Evolutionary conservation across 2,329 filamentous ascomycete species (phyloP).

Genomic region (Trichoderma hamatum): DNA sequence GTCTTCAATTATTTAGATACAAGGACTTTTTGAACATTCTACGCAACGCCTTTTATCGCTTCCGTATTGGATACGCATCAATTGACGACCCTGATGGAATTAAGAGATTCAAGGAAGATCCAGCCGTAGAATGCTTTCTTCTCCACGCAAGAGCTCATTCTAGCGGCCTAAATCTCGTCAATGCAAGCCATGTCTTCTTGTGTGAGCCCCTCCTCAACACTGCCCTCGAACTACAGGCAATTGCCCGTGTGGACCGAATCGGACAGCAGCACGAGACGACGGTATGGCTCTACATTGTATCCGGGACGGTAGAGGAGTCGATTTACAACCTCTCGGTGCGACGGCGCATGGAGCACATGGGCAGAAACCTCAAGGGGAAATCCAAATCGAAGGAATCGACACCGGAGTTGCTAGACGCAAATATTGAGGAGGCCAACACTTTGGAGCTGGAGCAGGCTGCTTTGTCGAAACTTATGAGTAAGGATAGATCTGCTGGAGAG

Average conservation of each 20-base stretch:
- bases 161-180: conserved; percentile 86
- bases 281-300: conserved; percentile 93
- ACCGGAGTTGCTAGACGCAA: conserved; percentile 58
- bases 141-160: conserved; percentile 88
- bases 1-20: conserved; percentile 48
- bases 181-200: conserved; percentile 91
- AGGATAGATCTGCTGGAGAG: conserved; percentile 74
- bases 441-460: conserved; percentile 76
- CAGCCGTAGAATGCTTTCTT: conserved; percentile 77
- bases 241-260: conserved; percentile 92
- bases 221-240: conserved; percentile 90
- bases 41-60: conserved; percentile 66
- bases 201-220: conserved; percentile 94
- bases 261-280: conserved; percentile 86
- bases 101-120: conserved; percentile 74
- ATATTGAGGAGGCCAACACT: conserved; percentile 81
- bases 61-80: conserved; percentile 72
- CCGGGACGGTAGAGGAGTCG: conserved; percentile 86
- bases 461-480: conserved; percentile 70
- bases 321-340: conserved; percentile 86
- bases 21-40: conserved; percentile 78
- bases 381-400: conserved; percentile 46
- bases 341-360: conserved; percentile 77
- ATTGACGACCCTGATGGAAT: conserved; percentile 73
- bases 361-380: conserved; percentile 43